phyloP scores from a whole-genome alignment of 768 basidiomycete genomes.

The Podaxis sp. region DNA sequence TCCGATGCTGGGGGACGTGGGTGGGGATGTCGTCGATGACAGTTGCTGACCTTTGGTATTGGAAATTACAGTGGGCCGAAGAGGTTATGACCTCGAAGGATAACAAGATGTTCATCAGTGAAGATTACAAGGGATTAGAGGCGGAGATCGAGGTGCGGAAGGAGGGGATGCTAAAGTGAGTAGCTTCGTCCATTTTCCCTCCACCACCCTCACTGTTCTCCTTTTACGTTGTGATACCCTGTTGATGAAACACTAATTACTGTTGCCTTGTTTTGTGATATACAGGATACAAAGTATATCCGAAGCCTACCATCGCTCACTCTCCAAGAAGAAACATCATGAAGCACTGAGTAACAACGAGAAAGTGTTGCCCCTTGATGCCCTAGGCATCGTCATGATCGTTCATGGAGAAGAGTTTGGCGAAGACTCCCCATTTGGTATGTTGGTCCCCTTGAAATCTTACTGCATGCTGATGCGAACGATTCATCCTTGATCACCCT shows the following conservation, averaged over 20 bases:
- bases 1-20: neutral
- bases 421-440: conserved; percentile 74
- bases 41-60: conserved; percentile 12
- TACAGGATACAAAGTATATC: conserved; percentile 71
- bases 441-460: conserved; percentile 11
- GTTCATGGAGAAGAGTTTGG: conserved; percentile 79
- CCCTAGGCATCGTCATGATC: conserved; percentile 85
- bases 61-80: conserved; percentile 69
- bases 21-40: neutral
- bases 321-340: conserved; percentile 79
- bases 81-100: conserved; percentile 85
- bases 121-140: conserved; percentile 81
- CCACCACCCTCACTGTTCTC: neutral
- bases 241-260: neutral
- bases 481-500: neutral
- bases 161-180: conserved; percentile 72
- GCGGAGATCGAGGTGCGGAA: conserved; percentile 80
- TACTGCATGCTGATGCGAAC: neutral
- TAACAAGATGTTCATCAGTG: conserved; percentile 66
- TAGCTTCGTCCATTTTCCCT: conserved; percentile 12
- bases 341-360: conserved; percentile 59
- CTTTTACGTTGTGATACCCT: neutral
- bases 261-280: conserved; percentile 2
- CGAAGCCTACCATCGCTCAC: conserved; percentile 60
- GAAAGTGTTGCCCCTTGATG: conserved; percentile 75